These are phyloP conservation scores for Cyclospora cayetanensis DNA, from an alignment of 169 alveolate species.

Conservation along the genomic window DNA sequence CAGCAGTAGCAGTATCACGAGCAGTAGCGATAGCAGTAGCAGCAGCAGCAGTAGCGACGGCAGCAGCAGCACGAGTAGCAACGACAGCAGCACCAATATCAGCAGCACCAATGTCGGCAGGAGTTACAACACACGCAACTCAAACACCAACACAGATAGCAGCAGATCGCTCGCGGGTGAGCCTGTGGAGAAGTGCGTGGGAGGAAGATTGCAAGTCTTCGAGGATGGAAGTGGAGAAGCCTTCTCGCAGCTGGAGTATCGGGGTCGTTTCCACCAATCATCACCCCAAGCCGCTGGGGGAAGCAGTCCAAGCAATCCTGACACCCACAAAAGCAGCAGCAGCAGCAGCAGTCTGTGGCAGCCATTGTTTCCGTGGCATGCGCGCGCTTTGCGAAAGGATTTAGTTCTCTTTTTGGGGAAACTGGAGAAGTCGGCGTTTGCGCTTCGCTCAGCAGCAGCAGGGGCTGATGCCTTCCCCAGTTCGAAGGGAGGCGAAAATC, in stretches of 20 bases:
- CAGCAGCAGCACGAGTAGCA: slow-evolving; percentile 17
- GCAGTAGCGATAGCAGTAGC: background rate
- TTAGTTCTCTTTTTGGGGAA: slow-evolving; percentile 3
- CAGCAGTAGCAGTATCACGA: slow-evolving; percentile 38
- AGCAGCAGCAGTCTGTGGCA: slow-evolving; percentile 52
- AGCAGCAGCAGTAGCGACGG: background rate
- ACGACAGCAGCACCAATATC: background rate
- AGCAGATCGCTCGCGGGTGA: background rate
- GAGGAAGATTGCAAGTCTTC: background rate
- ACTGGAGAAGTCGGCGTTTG: background rate
- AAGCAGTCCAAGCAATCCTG: too few species aligned
- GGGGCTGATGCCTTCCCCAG: slow-evolving; percentile 14
- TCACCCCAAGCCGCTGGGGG: background rate
- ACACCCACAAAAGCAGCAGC: too few species aligned
- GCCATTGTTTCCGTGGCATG: background rate
- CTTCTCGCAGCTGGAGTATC: background rate
- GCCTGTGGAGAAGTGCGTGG: background rate
- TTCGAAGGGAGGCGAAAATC: background rate
- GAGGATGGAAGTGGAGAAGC: background rate
- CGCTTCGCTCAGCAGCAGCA: background rate
- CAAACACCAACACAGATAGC: background rate
- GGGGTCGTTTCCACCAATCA: background rate
- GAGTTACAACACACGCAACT: background rate
- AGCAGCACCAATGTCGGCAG: too few species aligned
- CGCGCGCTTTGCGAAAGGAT: slow-evolving; percentile 8